Percentiles rank a stretch among this genome's conserved stretches.
phyloP scores from a whole-genome alignment of 257 asterid species.

The Cruciata laevipes region DNA sequence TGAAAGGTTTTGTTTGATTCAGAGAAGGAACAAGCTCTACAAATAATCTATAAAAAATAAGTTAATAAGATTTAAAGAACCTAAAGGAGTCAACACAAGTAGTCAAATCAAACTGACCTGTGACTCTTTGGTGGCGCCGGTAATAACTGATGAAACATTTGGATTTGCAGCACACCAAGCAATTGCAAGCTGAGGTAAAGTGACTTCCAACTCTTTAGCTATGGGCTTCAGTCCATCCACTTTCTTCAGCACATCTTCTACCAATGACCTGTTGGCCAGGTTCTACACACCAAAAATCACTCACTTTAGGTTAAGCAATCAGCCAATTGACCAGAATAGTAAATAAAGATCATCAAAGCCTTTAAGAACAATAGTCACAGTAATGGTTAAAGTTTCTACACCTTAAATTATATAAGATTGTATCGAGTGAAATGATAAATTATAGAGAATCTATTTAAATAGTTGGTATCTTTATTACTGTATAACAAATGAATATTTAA shows the following conservation, averaged over 20 bases:
- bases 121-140: constrained; percentile 88
- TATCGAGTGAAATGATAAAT: neutral
- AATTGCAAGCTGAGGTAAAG: constrained; percentile 85
- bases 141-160: constrained; percentile 86
- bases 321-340: neutral
- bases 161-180: constrained; percentile 99
- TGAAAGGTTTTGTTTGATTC: neutral
- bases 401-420: neutral
- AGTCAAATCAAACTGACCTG: constrained; percentile 50
- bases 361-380: neutral
- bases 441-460: too few species aligned
- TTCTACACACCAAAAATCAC: constrained; percentile 41
- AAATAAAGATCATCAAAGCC: neutral
- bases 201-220: constrained; percentile 79
- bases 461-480: too few species aligned
- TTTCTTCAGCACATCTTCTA: constrained; percentile 76
- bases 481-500: too few species aligned
- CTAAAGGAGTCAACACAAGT: neutral
- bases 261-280: constrained; percentile 84
- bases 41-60: neutral
- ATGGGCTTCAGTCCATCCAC: constrained; percentile 75
- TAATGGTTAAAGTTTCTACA: neutral
- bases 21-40: neutral
- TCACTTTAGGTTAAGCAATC: constrained; percentile 7
- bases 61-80: neutral